These are phyloP conservation scores for Teunomyces cretensis DNA, from an alignment of 805 yeast species.

Conservation along the genomic window DNA sequence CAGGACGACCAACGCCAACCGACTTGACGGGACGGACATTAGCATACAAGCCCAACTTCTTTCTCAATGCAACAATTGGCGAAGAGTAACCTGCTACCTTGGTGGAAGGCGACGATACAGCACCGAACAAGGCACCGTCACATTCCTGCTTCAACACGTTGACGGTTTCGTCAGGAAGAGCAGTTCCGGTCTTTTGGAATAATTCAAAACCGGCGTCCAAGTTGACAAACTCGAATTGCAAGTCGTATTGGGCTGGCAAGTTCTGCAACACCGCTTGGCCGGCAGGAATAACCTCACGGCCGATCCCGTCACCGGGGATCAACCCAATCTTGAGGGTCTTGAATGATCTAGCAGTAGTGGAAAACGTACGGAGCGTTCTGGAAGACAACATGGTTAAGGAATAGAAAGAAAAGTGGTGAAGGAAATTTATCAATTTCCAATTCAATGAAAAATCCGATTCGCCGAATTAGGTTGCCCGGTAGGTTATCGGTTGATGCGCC, in stretches of 20 bases:
- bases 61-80: constrained; percentile 97
- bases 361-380: constrained; percentile 28
- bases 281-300: constrained; percentile 96
- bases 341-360: constrained; percentile 29
- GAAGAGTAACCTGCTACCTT: constrained; percentile 97
- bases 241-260: constrained; percentile 71
- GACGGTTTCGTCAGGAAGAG: constrained; percentile 92
- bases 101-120: constrained; percentile 91
- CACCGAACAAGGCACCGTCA: constrained; percentile 97
- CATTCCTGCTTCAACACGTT: constrained; percentile 72
- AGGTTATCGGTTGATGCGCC: constrained; percentile 3
- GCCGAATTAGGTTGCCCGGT: constrained; percentile 4
- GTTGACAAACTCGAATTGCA: constrained; percentile 81
- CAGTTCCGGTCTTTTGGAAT: constrained; percentile 92
- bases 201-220: constrained; percentile 93
- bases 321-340: constrained; percentile 53
- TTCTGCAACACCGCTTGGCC: constrained; percentile 85
- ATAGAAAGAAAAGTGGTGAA: background rate
- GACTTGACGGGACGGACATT: constrained; percentile 97
- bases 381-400: constrained; percentile 18
- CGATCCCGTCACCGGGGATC: constrained; percentile 98
- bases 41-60: constrained; percentile 91
- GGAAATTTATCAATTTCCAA: background rate
- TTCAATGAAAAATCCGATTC: constrained; percentile 1
- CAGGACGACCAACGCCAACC: constrained; percentile 84